Evolutionary conservation across 2,329 filamentous ascomycete genomes (phyloP).

Genomic region (Graphilbum ipis-grandicollis): DNA sequence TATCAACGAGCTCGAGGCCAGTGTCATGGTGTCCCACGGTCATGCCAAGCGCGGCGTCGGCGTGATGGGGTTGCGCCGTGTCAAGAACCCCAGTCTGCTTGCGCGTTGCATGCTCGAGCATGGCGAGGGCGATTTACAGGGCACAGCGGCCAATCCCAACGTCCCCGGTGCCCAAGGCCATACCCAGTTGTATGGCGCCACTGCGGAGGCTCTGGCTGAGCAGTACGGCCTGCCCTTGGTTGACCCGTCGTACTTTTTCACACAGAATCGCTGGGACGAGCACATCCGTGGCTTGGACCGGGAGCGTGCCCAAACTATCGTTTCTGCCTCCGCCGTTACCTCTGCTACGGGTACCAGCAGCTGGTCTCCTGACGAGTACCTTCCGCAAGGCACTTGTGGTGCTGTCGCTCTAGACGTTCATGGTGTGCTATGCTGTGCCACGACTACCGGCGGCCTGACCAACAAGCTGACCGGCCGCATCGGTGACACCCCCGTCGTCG

Average conservation of each 20-base stretch:
- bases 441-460: slow-evolving; percentile 61
- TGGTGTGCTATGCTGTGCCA: slow-evolving; percentile 53
- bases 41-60: slow-evolving; percentile 61
- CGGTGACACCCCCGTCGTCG: slow-evolving; percentile 70
- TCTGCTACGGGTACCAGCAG: too few species aligned
- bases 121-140: slow-evolving; percentile 38
- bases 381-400: slow-evolving; percentile 73
- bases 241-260: slow-evolving; percentile 59
- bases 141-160: slow-evolving; percentile 10
- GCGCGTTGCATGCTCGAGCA: slow-evolving; percentile 53
- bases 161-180: slow-evolving; percentile 31
- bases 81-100: slow-evolving; percentile 66
- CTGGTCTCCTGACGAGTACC: slow-evolving; percentile 23
- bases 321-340: too few species aligned
- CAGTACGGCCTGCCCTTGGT: slow-evolving; percentile 56
- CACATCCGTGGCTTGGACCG: slow-evolving; percentile 36
- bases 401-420: slow-evolving; percentile 65
- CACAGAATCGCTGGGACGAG: slow-evolving; percentile 54
- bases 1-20: slow-evolving; percentile 71
- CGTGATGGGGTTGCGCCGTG: slow-evolving; percentile 52
- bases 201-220: slow-evolving; percentile 51
- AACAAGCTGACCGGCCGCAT: slow-evolving; percentile 78
- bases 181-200: slow-evolving; percentile 30
- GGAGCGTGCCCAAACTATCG: slow-evolving; percentile 14
- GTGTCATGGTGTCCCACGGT: slow-evolving; percentile 65